Base-by-base conservation (phyloP, 805 yeast genomes). In the Myxozyma sirexii region DNA sequence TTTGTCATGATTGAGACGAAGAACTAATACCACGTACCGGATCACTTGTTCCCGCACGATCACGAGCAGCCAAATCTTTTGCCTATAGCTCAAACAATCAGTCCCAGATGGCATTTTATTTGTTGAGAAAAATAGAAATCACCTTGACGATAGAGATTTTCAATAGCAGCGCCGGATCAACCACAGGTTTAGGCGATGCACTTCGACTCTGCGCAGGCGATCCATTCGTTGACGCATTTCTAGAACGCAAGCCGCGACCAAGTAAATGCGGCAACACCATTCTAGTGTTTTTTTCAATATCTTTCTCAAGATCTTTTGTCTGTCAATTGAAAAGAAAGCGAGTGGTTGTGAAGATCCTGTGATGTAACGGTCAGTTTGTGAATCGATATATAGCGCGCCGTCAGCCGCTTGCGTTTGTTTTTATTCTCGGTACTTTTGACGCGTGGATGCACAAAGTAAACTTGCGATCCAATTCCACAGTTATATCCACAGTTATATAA, bases 1-100 rank as follows among this genome's bases (percentile, higher is more conserved):
- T n/a, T n/a, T n/a, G n/a, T n/a, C n/a, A n/a, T n/a, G n/a, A n/a
- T n/a, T n/a, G n/a, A n/a, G n/a, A n/a, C n/a, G n/a, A n/a, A n/a
- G n/a, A n/a, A n/a, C n/a, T n/a, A n/a, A n/a, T n/a, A 23, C 10
- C n/a, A 3, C 67, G 12, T 53, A 62, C 67, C 23, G 68, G 67
- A 52, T 65, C 60, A 39, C 60, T 61, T 17, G 57, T 41, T 21
- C 62, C 66, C 13, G 56, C 47, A 8, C 57, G 50, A 44, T 58
- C 68, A 8, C 35, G 52, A 4, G 65, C 58, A 13, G 59, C 67
- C 2, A 65, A 47, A 39, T 54, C 51, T 29, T 38, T 49, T 4
- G 64, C 68, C 67, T 66, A 60, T 13, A 17, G 8, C 23, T 39
- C 35, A n/a, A 39, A 24, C 27, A n/a, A n/a, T 27, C 12, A 31